Evolutionary conservation across 768 basidiomycete genomes (phyloP).

Genomic region (Cystofilobasidium ferigula): DNA sequence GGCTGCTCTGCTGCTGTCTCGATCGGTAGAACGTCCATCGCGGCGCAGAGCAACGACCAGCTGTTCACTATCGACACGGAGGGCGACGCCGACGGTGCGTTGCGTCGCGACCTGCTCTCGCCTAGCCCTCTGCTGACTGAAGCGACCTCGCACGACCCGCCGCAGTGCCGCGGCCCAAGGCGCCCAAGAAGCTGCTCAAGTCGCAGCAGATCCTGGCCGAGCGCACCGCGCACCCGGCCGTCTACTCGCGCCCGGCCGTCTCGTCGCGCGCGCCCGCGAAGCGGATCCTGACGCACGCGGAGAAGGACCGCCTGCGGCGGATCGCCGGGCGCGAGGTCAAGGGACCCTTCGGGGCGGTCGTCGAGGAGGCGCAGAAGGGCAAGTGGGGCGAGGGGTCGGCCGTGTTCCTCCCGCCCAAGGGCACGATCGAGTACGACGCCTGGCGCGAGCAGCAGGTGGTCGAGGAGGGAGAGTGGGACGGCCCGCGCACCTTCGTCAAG

Average conservation of each 20-base stretch:
- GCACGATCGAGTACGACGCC: constrained; percentile 41
- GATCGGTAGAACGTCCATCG: constrained; percentile 1
- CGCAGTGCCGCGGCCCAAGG: constrained; percentile 4
- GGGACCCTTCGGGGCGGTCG: constrained; percentile 59
- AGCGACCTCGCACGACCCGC: background rate
- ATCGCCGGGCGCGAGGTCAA: constrained; percentile 62
- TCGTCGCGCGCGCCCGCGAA: constrained; percentile 28
- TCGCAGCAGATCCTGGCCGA: constrained; percentile 53
- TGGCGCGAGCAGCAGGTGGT: constrained; percentile 46
- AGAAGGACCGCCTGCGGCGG: constrained; percentile 62
- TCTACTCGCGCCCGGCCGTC: constrained; percentile 49
- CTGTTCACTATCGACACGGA: constrained; percentile 69
- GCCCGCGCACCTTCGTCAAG: constrained; percentile 43
- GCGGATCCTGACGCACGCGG: constrained; percentile 47
- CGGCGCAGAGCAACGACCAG: constrained; percentile 51
- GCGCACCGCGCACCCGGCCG: constrained; percentile 77
- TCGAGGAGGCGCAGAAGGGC: constrained; percentile 43
- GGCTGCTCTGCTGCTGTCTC: background rate
- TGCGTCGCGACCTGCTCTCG: background rate
- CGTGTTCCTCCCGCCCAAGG: constrained; percentile 29
- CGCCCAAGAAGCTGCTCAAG: constrained; percentile 33
- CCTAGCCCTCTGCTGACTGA: background rate
- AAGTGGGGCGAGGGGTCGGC: constrained; percentile 40
- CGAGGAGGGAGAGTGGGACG: constrained; percentile 38
- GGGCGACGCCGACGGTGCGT: constrained; percentile 63